Conservation (phyloP, 768 basidiomycete species). For the Aureoboletus auriporus region DNA sequence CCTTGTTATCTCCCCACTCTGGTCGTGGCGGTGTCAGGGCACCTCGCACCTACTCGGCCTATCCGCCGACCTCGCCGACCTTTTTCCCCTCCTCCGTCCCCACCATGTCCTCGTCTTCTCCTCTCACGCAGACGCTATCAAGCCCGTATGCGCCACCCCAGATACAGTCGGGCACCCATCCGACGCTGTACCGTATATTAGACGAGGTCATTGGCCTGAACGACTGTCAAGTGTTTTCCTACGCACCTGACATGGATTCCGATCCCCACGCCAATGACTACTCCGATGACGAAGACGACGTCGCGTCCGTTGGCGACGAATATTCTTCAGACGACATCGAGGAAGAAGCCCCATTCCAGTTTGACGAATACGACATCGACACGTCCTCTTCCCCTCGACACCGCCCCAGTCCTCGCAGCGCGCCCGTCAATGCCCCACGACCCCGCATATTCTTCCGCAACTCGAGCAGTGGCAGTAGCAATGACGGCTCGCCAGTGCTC, state of each 20-base stretch:
- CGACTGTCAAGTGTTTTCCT: slow-evolving; percentile 95
- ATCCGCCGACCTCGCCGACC: slow-evolving; percentile 68
- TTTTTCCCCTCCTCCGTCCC: slow-evolving; percentile 76
- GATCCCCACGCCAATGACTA: slow-evolving; percentile 91
- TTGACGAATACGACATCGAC: slow-evolving; percentile 78
- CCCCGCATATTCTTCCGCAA: slow-evolving; percentile 20
- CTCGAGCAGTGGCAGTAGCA: slow-evolving; percentile 34
- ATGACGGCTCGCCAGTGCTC: slow-evolving; percentile 26
- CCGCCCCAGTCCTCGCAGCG: slow-evolving; percentile 9
- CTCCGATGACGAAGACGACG: slow-evolving; percentile 75
- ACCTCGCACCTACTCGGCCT: slow-evolving; percentile 82
- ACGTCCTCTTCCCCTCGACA: slow-evolving; percentile 29
- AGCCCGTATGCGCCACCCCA: slow-evolving; percentile 71
- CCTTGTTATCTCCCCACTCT: slow-evolving; percentile 64
- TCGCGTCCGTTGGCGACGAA: slow-evolving; percentile 61
- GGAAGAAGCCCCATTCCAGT: slow-evolving; percentile 70
- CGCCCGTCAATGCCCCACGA: slow-evolving; percentile 3
- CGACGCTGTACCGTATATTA: slow-evolving; percentile 80
- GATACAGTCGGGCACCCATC: slow-evolving; percentile 81
- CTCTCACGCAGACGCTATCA: slow-evolving; percentile 49
- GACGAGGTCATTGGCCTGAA: slow-evolving; percentile 86
- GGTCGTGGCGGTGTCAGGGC: slow-evolving; percentile 55
- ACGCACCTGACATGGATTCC: slow-evolving; percentile 86
- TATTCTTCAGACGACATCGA: slow-evolving; percentile 69
- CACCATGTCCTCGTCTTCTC: slow-evolving; percentile 66